Evolutionary conservation across 352 stramenopile species (phyloP), one percentile per base, ranked within the genome.

Genomic region (Globisporangium radiosum): DNA sequence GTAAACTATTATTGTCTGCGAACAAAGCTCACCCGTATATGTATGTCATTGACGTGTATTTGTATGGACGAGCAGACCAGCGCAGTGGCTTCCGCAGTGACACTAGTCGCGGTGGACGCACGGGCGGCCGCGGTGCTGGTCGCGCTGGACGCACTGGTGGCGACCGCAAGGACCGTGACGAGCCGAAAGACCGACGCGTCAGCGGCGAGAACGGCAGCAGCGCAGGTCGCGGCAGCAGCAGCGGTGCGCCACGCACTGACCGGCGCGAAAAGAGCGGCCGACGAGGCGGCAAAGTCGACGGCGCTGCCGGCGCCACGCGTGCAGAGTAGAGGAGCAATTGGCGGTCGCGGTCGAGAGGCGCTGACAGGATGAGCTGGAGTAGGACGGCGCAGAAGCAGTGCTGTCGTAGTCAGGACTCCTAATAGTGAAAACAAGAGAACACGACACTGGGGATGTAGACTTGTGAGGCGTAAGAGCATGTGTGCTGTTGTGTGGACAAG

Each of bases 161-260:
- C 50, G 81, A 90, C 13, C 77, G 79, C 53, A 89, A 88, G 71
- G 76, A 88, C 39, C 82, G 80, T 45, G 81, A 76, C 33, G 77
- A 90, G 6, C 62, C 72, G 15, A 87, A 89, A 25, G 70, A 78
- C 42, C 65, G 63, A 40, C 67, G 66, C 54, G 40, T 55, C 40
- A 48, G 19, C n/a, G 47, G 65, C 43, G 60, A 64, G 25, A 57
- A 42, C 51, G 33, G 49, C 33, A 42, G 55, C 63, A 80, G 36
- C 49, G 58, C 60, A 57, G 59, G 52, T n/a, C 42, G 37, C 56
- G 55, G 60, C 33, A 61, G 19, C 56, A 44, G 33, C 55, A 45
- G 48, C 36, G 17, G 45, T 14, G 43, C 62, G 4, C 62, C 65
- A 15, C 71, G 68, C 59, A 71, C 59, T 58, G 59, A 82, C 60